Conservation (phyloP, 805 yeast species). For the Starmerella floris region DNA sequence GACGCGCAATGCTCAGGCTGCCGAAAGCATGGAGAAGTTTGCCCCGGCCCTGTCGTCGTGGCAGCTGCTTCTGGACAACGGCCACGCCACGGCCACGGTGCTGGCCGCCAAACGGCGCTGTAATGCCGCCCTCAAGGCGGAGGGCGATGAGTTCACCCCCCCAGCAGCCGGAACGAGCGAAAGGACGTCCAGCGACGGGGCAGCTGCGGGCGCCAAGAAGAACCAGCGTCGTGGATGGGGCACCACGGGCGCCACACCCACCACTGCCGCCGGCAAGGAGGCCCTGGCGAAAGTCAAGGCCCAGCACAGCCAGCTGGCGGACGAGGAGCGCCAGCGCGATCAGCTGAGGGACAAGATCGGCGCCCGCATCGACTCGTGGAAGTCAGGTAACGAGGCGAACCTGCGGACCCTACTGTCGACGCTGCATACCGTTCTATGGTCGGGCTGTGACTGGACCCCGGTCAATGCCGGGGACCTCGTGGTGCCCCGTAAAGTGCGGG, state of each 20-base stretch:
- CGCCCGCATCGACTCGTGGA: constrained; percentile 47
- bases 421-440: constrained; percentile 54
- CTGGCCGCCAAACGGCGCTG: constrained; percentile 80
- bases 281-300: constrained; percentile 42
- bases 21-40: constrained; percentile 65
- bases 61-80: constrained; percentile 49
- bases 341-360: constrained; percentile 52
- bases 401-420: constrained; percentile 63
- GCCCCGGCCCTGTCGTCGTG: constrained; percentile 50
- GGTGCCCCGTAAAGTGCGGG: constrained; percentile 76
- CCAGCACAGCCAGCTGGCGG: constrained; percentile 34
- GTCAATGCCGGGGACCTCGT: constrained; percentile 65
- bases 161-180: neutral
- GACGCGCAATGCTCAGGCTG: constrained; percentile 64
- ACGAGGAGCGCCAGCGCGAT: constrained; percentile 45
- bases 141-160: constrained; percentile 26
- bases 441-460: constrained; percentile 50
- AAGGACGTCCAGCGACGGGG: too few species aligned
- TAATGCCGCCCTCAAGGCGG: constrained; percentile 47
- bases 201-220: constrained; percentile 23
- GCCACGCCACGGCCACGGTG: constrained; percentile 46
- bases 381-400: constrained; percentile 62
- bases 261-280: constrained; percentile 28
- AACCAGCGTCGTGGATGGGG: constrained; percentile 21
- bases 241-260: constrained; percentile 20